Evolutionary conservation across 106 monocot species (phyloP), one percentile per base, ranked within the genome.

Genomic region (Allium fistulosum): DNA sequence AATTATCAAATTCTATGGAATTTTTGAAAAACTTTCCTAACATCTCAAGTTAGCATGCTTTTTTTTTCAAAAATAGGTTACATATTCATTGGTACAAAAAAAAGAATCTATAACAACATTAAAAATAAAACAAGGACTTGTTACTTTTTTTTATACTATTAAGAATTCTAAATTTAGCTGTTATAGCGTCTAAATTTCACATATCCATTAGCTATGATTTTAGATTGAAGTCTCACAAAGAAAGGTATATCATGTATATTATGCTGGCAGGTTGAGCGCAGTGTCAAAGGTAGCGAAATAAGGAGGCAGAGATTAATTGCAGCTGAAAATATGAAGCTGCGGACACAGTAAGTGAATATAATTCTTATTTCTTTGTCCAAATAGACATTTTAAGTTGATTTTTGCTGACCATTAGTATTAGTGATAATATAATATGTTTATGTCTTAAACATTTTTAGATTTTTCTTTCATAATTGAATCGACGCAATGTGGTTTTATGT

Each of bases 261-360:
- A 67, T 67, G 16, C 9, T 51, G n/a, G 49, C 74, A 67, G 67
- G 26, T 17, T 75, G 48, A 15, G 48, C 49, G 7, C 16, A 46
- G 37, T 48, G 51, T 17, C 10, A 49, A 69, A 51, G 62, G 58
- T 15, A 48, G 27, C 16, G 16, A 76, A 46, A 46, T 53, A 61
- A 60, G 37, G 53, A 61, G 61, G 45, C 51, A 62, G n/a, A 69
- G 51, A 46, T 53, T 53, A 37, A 69, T 76, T 61, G 51, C 56
- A 45, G 51, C 12, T 52, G 75, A 61, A 53, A 69, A 76, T 51
- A 76, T 69, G 69, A 69, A 62, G 17, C 57, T 76, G 37, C 69
- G 14, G 17, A 10, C 60, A 46, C 18, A 69, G 75, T 76, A 46
- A 76, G 75, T 76, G 26, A 17, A 12, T 26, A 37, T n/a, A 49